Evolutionary conservation across 2,329 filamentous ascomycete genomes (phyloP).

Genomic region (Aspergillus chevalieri): DNA sequence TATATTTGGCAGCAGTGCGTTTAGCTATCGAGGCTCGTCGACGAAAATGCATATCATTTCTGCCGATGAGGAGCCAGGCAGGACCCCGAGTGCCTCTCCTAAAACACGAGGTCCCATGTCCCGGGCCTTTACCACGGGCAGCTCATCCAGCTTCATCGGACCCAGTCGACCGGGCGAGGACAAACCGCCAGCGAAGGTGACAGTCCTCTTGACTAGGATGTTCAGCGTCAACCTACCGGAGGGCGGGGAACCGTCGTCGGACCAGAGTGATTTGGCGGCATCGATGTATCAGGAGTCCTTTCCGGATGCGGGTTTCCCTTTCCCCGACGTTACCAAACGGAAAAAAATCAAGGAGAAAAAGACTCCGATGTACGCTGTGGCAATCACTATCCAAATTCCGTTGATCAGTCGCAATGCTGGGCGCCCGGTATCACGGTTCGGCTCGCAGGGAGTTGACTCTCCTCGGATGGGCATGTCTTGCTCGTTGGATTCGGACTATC

Average conservation of each 20-base stretch:
- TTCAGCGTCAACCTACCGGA: conserved; percentile 53
- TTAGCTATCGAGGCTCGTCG: conserved; percentile 53
- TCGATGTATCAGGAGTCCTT: conserved; percentile 28
- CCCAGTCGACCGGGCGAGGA: conserved; percentile 21
- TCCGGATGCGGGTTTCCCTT: conserved; percentile 31
- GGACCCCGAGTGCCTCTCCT: conserved; percentile 19
- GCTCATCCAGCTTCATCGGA: conserved; percentile 22
- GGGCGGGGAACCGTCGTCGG: conserved; percentile 28
- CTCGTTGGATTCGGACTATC: conserved; percentile 38
- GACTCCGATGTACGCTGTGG: conserved; percentile 55
- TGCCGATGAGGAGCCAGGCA: conserved; percentile 29
- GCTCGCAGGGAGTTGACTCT: conserved; percentile 26
- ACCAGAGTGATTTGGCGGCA: conserved; percentile 26
- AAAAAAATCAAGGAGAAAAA: conserved; percentile 47
- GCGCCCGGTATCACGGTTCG: conserved; percentile 32
- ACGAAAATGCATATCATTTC: conserved; percentile 56
- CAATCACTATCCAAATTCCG: conserved; percentile 52
- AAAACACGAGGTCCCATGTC: conserved; percentile 29
- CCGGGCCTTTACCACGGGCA: conserved; percentile 34
- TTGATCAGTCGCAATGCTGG: conserved; percentile 27
- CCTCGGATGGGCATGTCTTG: conserved; percentile 30
- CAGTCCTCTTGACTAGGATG: conserved; percentile 53
- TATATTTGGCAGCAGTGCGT: conserved; percentile 55
- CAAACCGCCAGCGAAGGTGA: conserved; percentile 42
- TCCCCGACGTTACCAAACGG: conserved; percentile 34